These are phyloP conservation scores for Claviceps fusiformis DNA, from an alignment of 2,329 filamentous ascomycete species.

Conservation along the genomic window DNA sequence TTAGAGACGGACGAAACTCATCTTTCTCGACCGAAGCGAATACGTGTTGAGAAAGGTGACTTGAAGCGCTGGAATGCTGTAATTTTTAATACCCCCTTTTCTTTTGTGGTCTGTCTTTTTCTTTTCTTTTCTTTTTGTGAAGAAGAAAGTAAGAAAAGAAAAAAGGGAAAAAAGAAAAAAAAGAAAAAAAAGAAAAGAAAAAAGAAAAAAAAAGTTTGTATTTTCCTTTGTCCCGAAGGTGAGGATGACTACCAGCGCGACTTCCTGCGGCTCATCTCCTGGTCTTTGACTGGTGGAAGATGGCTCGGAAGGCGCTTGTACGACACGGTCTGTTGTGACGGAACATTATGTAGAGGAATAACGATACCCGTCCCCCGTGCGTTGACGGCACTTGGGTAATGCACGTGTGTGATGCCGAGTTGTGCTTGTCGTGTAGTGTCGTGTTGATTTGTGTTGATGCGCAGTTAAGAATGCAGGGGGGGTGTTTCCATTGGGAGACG, in stretches of 20 bases:
- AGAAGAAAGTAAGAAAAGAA: no score
- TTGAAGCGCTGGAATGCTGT: neutral
- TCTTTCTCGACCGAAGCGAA: neutral
- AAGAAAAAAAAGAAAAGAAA: no score
- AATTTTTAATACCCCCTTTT: neutral
- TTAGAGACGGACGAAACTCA: neutral
- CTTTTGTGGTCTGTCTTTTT: neutral
- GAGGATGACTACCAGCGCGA: neutral
- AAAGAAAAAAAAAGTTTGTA: no score
- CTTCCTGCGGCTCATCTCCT: no score
- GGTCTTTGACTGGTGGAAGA: no score
- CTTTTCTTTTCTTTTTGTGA: no score
- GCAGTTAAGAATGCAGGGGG: no score
- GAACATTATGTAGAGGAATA: neutral
- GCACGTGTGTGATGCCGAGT: neutral
- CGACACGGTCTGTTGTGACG: neutral
- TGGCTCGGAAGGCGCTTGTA: neutral
- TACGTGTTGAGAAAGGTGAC: neutral
- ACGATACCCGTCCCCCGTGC: slow-evolving; percentile 5
- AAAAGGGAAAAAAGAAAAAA: no score
- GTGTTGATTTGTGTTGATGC: no score
- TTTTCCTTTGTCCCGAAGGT: neutral
- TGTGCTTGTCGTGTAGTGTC: neutral
- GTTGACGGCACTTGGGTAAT: neutral
- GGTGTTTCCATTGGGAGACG: no score